These are phyloP conservation scores for Trichophyton mentagrophytes DNA, from an alignment of 2,329 filamentous ascomycete genomes.

Conservation along the genomic window DNA sequence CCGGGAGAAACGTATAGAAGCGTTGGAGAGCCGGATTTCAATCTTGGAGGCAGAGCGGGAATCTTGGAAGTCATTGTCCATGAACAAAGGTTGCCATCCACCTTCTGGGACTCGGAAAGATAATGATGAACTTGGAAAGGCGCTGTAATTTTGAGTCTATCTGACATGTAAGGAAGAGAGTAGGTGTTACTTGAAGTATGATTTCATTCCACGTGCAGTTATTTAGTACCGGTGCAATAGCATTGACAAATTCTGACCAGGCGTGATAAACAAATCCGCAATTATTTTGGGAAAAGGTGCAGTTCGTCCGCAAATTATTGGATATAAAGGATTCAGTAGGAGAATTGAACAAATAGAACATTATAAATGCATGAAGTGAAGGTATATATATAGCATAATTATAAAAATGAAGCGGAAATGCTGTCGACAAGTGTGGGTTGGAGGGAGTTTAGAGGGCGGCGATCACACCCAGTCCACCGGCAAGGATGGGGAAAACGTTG, in stretches of 20 bases:
- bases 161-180: too few species aligned
- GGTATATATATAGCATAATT: background rate
- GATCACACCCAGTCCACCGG: slow-evolving; percentile 1
- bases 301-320: background rate
- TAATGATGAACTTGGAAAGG: background rate
- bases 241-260: background rate
- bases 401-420: background rate
- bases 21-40: slow-evolving; percentile 54
- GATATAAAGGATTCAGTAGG: background rate
- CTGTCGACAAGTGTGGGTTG: background rate
- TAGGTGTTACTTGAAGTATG: too few species aligned
- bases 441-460: background rate
- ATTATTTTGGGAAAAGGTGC: background rate
- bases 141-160: background rate
- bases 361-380: background rate
- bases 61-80: slow-evolving; percentile 36
- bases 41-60: slow-evolving; percentile 44
- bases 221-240: background rate
- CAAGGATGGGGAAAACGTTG: background rate
- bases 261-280: background rate
- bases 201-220: background rate
- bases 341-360: background rate
- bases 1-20: slow-evolving; percentile 51
- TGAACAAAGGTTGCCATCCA: slow-evolving; percentile 21
- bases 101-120: background rate